A percentile compares a stretch with the other conserved stretches of the same genome.
These are phyloP conservation scores for Mucor velutinosus DNA, from an alignment of 371 early-diverging fungal genomes.

Conservation along the genomic window DNA sequence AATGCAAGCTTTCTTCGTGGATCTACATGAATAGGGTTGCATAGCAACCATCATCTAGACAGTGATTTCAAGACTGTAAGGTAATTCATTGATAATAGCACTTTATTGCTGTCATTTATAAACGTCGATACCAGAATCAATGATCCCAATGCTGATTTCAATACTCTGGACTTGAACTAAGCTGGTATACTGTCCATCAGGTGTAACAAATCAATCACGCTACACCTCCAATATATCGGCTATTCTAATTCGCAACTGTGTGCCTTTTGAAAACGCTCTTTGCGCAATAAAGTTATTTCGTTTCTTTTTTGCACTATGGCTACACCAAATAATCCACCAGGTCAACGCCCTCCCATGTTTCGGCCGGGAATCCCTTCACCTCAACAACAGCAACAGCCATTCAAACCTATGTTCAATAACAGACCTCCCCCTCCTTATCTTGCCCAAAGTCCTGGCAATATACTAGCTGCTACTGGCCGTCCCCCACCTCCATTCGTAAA, in stretches of 20 bases:
- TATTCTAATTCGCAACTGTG: not conserved
- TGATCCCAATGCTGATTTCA: not conserved
- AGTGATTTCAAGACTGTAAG: not conserved
- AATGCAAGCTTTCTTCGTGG: too few relatives aligned
- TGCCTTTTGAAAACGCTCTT: not conserved
- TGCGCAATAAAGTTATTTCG: not conserved
- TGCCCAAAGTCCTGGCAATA: not conserved
- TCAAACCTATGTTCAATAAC: not conserved
- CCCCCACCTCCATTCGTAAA: not conserved
- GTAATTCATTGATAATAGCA: too few relatives aligned
- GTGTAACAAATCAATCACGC: not conserved
- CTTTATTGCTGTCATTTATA: not conserved
- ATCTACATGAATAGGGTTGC: too few relatives aligned
- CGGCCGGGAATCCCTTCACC: not conserved
- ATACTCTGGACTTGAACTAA: not conserved
- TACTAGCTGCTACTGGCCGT: not conserved
- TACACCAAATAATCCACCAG: not conserved
- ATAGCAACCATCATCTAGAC: too few relatives aligned
- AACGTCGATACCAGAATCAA: too few relatives aligned
- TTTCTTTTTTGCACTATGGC: not conserved
- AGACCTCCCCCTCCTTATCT: not conserved
- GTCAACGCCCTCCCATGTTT: not conserved
- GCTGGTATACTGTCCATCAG: not conserved
- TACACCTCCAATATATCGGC: not conserved
- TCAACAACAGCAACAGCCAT: not conserved